Percentiles rank a stretch among this genome's conserved stretches.
Evolutionary conservation across 179 eudicot genomes (phyloP).

Genomic region (Camellia oleifera): DNA sequence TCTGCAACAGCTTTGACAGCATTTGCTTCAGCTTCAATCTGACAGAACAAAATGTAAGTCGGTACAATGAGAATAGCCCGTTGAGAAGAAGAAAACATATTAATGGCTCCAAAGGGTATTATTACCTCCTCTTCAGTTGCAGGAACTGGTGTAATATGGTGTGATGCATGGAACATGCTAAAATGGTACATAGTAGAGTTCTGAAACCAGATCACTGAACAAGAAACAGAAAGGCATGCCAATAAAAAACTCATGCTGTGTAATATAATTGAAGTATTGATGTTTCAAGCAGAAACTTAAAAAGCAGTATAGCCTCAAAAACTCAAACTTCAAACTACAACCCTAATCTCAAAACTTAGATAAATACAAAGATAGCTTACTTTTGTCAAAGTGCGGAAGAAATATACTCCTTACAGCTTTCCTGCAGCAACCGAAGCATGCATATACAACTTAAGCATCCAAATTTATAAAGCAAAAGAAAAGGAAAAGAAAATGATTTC

Average conservation of each 20-base stretch:
- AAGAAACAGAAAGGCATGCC: conserved; percentile 24
- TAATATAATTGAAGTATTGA: background rate
- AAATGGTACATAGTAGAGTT: conserved; percentile 85
- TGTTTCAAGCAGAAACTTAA: background rate
- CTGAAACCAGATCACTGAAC: conserved; percentile 94
- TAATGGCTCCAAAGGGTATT: background rate
- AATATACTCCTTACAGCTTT: conserved; percentile 58
- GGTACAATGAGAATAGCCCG: background rate
- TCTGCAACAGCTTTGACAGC: conserved; percentile 65
- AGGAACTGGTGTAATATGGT: conserved; percentile 77
- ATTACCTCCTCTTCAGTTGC: conserved; percentile 74
- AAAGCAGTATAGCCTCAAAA: conserved; percentile 1
- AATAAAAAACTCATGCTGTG: background rate
- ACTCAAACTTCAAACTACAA: background rate
- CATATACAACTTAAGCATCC: background rate
- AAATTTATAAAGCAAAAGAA: background rate
- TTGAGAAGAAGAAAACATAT: background rate
- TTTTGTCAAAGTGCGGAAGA: conserved; percentile 63
- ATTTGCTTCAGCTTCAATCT: conserved; percentile 80
- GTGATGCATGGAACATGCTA: conserved; percentile 96
- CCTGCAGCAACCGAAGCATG: conserved; percentile 47
- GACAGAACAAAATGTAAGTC: conserved; percentile 13
- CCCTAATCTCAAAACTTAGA: background rate
- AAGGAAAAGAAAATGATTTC: background rate
- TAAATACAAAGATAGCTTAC: conserved; percentile 33